Evolutionary conservation across 169 alveolate genomes (phyloP).

Genomic region (Plasmodium malariae): DNA sequence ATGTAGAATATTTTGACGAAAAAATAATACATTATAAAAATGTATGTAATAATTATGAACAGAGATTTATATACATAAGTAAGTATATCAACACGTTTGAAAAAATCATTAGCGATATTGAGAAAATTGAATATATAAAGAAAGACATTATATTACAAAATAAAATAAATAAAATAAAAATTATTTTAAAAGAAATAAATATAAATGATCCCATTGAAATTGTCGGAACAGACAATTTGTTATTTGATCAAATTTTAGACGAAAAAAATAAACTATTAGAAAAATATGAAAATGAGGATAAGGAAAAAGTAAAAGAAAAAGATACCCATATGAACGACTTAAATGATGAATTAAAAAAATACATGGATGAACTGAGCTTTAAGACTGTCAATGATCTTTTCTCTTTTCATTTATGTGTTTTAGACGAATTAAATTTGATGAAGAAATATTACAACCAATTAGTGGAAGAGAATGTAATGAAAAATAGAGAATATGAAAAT

Average conservation of each 20-base stretch:
- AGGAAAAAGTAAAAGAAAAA: slow-evolving; percentile 40
- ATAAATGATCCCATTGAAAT: not conserved
- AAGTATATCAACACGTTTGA: slow-evolving; percentile 3
- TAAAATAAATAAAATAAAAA: slow-evolving; percentile 16
- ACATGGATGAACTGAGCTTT: slow-evolving; percentile 52
- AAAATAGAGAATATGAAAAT: slow-evolving; percentile 32
- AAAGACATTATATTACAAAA: not conserved
- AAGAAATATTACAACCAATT: not conserved
- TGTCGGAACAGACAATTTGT: not conserved
- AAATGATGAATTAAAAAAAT: slow-evolving; percentile 15
- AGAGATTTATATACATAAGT: not conserved
- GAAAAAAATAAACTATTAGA: slow-evolving; percentile 31
- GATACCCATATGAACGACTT: not conserved
- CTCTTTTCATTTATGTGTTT: slow-evolving; percentile 10
- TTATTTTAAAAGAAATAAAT: slow-evolving; percentile 22
- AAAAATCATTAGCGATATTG: slow-evolving; percentile 2
- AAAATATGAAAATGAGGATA: slow-evolving; percentile 1
- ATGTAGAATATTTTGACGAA: slow-evolving; percentile 23
- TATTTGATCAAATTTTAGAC: slow-evolving; percentile 22
- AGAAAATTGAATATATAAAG: not conserved
- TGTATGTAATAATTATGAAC: slow-evolving; percentile 14
- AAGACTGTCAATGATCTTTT: slow-evolving; percentile 25
- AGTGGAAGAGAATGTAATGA: slow-evolving; percentile 18
- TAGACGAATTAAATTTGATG: slow-evolving; percentile 14
- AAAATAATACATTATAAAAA: slow-evolving; percentile 35